Conservation (phyloP, 2,329 filamentous ascomycete genomes). For the Huntiella moniliformis region DNA sequence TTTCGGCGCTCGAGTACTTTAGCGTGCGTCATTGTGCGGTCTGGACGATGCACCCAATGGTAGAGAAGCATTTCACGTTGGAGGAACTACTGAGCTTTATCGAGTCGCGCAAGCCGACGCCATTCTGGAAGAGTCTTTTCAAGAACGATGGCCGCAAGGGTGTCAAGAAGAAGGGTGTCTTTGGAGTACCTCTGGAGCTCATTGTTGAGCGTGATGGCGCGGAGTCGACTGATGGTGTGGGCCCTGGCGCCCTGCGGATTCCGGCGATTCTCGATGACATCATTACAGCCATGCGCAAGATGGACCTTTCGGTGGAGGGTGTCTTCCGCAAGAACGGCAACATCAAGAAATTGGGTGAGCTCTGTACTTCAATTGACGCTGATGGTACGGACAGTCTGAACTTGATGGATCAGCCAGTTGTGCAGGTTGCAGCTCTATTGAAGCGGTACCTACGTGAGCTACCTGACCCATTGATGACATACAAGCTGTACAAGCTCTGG, state of each 20-base stretch:
- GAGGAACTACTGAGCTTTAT: constrained; percentile 87
- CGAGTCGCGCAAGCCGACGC: constrained; percentile 71
- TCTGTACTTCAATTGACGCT: constrained; percentile 70
- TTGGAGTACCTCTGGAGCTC: constrained; percentile 72
- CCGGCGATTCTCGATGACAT: constrained; percentile 92
- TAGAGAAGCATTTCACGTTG: constrained; percentile 79
- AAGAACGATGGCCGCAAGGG: constrained; percentile 64
- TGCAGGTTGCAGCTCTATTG: constrained; percentile 80
- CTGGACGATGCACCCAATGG: constrained; percentile 78
- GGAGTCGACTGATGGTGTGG: constrained; percentile 93
- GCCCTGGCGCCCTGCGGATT: constrained; percentile 74
- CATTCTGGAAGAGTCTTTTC: constrained; percentile 97
- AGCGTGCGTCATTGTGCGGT: constrained; percentile 92
- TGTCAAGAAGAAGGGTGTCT: constrained; percentile 82
- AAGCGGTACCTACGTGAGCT: constrained; percentile 92
- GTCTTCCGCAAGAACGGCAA: constrained; percentile 99
- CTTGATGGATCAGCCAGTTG: constrained; percentile 71
- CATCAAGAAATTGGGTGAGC: constrained; percentile 78
- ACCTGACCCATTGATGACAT: constrained; percentile 82
- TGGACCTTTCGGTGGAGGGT: constrained; percentile 97
- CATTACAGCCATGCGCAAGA: constrained; percentile 86
- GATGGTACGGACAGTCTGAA: constrained; percentile 73
- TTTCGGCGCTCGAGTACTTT: constrained; percentile 90
- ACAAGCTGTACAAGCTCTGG: constrained; percentile 85
- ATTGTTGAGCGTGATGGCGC: constrained; percentile 87